phyloP scores from a whole-genome alignment of 2,329 filamentous ascomycete species.

The Mycosphaerella sp. region DNA sequence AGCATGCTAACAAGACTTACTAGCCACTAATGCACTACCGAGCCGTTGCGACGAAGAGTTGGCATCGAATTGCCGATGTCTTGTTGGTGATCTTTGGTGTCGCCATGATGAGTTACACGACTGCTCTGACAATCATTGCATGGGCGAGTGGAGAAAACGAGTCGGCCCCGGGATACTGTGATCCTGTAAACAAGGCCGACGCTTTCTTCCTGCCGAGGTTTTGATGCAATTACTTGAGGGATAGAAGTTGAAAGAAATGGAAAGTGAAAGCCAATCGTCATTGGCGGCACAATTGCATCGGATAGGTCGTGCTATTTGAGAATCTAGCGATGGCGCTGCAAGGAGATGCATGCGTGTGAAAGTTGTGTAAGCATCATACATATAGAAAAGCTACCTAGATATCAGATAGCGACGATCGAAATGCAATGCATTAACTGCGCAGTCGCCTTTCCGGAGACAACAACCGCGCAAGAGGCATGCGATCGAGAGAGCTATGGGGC shows the following conservation, averaged over 20 bases:
- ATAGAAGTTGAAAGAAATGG: background rate
- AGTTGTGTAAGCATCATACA: too few relatives aligned
- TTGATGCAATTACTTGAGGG: background rate
- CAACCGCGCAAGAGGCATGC: too few relatives aligned
- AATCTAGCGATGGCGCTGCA: too few relatives aligned
- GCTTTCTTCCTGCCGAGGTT: conserved; percentile 6
- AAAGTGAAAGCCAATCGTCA: background rate
- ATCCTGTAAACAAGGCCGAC: conserved; percentile 30
- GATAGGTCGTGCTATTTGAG: too few relatives aligned
- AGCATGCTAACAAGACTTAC: conserved; percentile 4
- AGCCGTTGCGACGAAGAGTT: conserved; percentile 63
- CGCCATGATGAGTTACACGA: conserved; percentile 87
- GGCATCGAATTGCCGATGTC: conserved; percentile 67
- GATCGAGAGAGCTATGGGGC: too few relatives aligned
- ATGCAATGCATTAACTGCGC: too few relatives aligned
- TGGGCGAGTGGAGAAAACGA: conserved; percentile 60
- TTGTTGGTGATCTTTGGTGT: conserved; percentile 73
- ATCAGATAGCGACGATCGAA: too few relatives aligned
- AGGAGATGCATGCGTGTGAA: too few relatives aligned
- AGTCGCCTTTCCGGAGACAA: too few relatives aligned
- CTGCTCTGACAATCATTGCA: conserved; percentile 73
- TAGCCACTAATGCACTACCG: conserved; percentile 86
- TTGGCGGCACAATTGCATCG: too few relatives aligned
- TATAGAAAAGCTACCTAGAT: too few relatives aligned
- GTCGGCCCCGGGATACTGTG: conserved; percentile 58